These are phyloP conservation scores for Hibiscus tridactylites DNA, from an alignment of 345 rosid genomes.

Conservation along the genomic window DNA sequence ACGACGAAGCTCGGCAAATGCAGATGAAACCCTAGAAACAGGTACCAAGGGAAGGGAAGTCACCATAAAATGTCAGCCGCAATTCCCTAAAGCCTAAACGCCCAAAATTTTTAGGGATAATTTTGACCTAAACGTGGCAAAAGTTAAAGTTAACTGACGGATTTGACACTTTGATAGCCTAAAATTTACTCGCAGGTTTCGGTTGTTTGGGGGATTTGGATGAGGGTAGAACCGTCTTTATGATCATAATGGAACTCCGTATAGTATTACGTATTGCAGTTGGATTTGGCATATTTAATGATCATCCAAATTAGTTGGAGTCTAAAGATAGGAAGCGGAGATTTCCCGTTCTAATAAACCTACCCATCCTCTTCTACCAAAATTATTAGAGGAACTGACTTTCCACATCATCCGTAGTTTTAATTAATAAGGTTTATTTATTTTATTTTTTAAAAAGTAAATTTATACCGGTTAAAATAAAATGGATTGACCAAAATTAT, in stretches of 20 bases:
- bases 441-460: too few relatives aligned
- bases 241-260: not conserved
- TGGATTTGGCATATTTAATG: not conserved
- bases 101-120: not conserved
- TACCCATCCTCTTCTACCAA: too few relatives aligned
- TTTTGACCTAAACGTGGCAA: not conserved
- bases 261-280: not conserved
- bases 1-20: not conserved
- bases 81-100: not conserved
- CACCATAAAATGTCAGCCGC: not conserved
- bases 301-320: not conserved
- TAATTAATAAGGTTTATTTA: too few relatives aligned
- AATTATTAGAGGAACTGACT: too few relatives aligned
- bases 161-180: not conserved
- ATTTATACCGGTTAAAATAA: too few relatives aligned
- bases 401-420: too few relatives aligned
- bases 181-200: not conserved
- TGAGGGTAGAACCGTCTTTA: not conserved
- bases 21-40: constrained; percentile 6
- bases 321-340: not conserved
- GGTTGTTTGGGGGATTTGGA: not conserved
- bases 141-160: not conserved
- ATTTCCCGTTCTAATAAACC: too few relatives aligned
- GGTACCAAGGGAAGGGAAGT: not conserved
- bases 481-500: too few relatives aligned